Percentiles rank a stretch among this genome's conserved stretches.
These are phyloP conservation scores for Colletotrichum gloeosporioides DNA, from an alignment of 2,329 filamentous ascomycete species.

Conservation along the genomic window DNA sequence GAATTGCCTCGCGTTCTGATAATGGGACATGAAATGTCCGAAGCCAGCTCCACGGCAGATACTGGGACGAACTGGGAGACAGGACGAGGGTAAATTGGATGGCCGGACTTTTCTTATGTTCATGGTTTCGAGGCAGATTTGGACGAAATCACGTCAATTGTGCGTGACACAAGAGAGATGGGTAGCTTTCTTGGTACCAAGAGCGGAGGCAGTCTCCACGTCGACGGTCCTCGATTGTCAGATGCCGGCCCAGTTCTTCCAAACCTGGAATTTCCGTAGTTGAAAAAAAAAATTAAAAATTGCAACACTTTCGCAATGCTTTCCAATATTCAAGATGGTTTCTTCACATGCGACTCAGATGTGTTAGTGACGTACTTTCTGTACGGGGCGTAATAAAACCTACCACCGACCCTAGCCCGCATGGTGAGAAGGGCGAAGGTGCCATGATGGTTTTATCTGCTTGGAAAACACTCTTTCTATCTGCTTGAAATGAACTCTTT, in stretches of 20 bases:
- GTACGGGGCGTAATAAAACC: not conserved
- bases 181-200: not conserved
- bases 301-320: not conserved
- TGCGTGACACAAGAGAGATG: not conserved
- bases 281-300: not conserved
- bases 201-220: not conserved
- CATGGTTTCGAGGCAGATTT: not conserved
- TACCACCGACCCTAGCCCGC: not conserved
- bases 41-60: not conserved
- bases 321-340: not conserved
- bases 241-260: not conserved
- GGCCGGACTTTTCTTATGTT: not conserved
- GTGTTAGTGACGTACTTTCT: not conserved
- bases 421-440: not conserved
- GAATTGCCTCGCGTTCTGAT: not conserved
- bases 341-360: not conserved
- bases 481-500: not conserved
- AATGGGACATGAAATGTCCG: not conserved
- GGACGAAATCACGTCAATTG: not conserved
- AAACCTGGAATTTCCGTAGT: not conserved
- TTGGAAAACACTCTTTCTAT: too few species aligned
- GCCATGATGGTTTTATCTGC: not conserved
- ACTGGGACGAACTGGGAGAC: not conserved
- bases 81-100: not conserved
- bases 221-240: not conserved